Evolutionary conservation across 225 moss, liverwort and hornwort species (phyloP), one percentile per base, ranked within the genome.

Genomic region (Physcomitrellopsis africana): DNA sequence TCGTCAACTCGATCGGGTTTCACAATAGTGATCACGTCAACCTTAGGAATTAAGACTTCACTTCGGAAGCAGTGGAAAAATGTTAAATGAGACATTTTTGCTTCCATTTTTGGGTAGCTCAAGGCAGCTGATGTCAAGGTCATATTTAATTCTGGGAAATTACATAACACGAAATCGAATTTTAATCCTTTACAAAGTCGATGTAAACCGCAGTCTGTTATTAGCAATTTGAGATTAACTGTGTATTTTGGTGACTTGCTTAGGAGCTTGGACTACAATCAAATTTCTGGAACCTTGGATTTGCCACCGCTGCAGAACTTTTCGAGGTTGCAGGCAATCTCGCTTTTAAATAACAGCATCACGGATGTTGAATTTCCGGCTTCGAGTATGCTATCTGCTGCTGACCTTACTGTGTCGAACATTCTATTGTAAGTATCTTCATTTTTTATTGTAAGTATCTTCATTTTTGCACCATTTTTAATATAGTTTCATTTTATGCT

Each of bases 291-390:
- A 64, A 78, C 53, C 18, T 68, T 85, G 49, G 57, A 17, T 59
- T 60, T 85, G 67, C 72, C 85, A 47, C 15, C 14, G 47, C 18
- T 85, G 54, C 49, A 59, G 23, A 59, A 63, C 27, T 51, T 42
- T 62, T 85, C 81, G 26, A 68, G 22, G 20, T 67, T 85, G 78
- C 81, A 81, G 60, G 20, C 47, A 43, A 48, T 85, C 63, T 81
- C 85, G 27, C 13, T 85, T 72, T 75, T 81, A 52, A 76, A 81
- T 64, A 85, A 85, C 64, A 79, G 10, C 46, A 79, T 85, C 26
- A 67, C 69, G 23, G 32, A 10, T 44, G 75, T 81, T 66, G 24
- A 8, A 44, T 81, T 77, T 71, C 12, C 81, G 37, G 6, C 10
- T 70, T n/a, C 78, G 47, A 74, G 70, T 74, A 20, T 84, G 58